Evolutionary conservation across 148 eudicot species (phyloP).

Genomic region (Amaranthus cruentus): DNA sequence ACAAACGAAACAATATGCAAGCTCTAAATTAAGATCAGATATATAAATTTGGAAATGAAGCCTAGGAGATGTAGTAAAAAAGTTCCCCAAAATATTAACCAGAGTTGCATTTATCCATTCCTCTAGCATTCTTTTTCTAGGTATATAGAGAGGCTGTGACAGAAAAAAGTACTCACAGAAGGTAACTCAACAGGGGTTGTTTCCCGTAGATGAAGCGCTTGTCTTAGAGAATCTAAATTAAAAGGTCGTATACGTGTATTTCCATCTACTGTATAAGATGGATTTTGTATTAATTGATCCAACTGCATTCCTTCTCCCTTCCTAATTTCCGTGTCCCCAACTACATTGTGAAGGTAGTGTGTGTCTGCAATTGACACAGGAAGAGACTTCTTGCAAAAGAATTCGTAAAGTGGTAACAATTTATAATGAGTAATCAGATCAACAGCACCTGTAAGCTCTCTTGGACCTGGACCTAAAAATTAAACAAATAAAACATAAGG

Average conservation of each 20-base stretch:
- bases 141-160: background rate
- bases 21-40: background rate
- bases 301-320: constrained; percentile 98
- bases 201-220: constrained; percentile 81
- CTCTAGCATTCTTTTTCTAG: background rate
- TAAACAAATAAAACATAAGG: background rate
- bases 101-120: background rate
- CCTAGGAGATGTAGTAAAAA: background rate
- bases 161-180: constrained; percentile 43
- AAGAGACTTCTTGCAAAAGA: constrained; percentile 94
- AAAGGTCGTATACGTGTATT: constrained; percentile 68
- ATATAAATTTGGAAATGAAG: background rate
- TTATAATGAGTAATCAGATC: constrained; percentile 88
- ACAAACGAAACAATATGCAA: background rate
- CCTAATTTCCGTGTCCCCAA: constrained; percentile 89
- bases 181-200: constrained; percentile 71
- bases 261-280: constrained; percentile 55
- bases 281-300: constrained; percentile 66
- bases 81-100: background rate
- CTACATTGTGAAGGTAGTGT: constrained; percentile 92
- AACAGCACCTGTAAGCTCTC: constrained; percentile 92
- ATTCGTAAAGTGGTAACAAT: constrained; percentile 82
- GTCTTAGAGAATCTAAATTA: constrained; percentile 62
- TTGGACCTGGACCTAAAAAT: constrained; percentile 56
- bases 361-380: constrained; percentile 82